phyloP scores from a whole-genome alignment of 148 eudicot genomes.

The Oxyria digyna region DNA sequence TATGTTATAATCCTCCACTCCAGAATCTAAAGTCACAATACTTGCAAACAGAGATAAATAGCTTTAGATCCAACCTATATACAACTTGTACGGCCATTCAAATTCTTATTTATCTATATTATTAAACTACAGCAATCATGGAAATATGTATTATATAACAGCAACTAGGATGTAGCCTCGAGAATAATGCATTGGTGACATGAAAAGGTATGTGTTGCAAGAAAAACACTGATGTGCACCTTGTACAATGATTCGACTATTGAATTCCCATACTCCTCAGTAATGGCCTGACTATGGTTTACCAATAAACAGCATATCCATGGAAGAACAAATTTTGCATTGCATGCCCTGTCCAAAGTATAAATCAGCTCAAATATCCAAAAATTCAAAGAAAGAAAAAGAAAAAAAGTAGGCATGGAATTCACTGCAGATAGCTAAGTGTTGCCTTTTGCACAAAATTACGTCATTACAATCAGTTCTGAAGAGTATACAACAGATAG shows the following conservation, averaged over 20 bases:
- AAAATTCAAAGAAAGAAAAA: neutral
- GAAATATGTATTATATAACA: neutral
- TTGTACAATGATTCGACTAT: constrained; percentile 47
- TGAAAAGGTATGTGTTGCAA: neutral
- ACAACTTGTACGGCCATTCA: neutral
- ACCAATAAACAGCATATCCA: constrained; percentile 72
- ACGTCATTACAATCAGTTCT: neutral
- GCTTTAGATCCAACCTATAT: neutral
- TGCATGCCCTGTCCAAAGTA: constrained; percentile 40
- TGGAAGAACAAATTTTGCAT: constrained; percentile 61
- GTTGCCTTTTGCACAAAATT: neutral
- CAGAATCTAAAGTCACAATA: neutral
- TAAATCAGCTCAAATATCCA: neutral
- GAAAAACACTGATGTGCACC: constrained; percentile 23
- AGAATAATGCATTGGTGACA: neutral
- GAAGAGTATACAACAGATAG: neutral
- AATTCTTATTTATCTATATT: neutral
- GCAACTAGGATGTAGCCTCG: neutral
- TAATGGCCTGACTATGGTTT: constrained; percentile 44
- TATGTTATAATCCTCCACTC: neutral
- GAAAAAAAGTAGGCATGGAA: neutral
- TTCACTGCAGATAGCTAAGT: neutral
- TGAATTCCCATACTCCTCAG: constrained; percentile 44
- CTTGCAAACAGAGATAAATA: neutral
- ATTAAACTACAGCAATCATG: neutral